Evolutionary conservation across 75 land plant genomes (phyloP), one percentile per base, ranked within the genome.

Genomic region (Cupressus sempervirens): DNA sequence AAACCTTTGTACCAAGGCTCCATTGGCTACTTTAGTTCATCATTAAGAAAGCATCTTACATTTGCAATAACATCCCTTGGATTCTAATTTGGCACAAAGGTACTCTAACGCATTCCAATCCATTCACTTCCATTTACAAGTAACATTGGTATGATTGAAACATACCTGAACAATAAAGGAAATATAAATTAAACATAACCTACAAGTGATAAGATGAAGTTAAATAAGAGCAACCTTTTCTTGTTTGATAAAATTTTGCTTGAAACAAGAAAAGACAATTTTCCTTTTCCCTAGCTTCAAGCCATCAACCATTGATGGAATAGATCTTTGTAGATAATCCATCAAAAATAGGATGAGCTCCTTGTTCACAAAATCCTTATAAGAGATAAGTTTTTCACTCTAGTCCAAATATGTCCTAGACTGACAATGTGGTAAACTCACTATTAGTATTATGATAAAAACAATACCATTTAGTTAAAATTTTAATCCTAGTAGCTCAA

Each of bases 81-180:
- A 67, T 96, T 98, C 52, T 96, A 98, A 56, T 98, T 98, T 8
- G 99, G 99, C 50, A 98, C 89, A 83, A 90, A 96, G 76, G 99
- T 90, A 79, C 99, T 98, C 99, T 98, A 98, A 1, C 99, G 98
- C 54, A 98, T 98, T 30, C 99, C 99, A 83, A 98, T 98, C 45
- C 99, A 98, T 89, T 98, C 99, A 91, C 98, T 94, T 85, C 99
- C 99, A 86, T 98, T 98, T 29, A 96, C 97, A 35, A 98, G 93
- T 79, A 98, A 97, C 90, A 89, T 87, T 10, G 99, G 99, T 14
- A 98, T 91, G 40, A 94, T 90, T 18, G 99, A 98, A 81, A 90
- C 84, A 67, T 96, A 98, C 99, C 99, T 97, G 86, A 32, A 36
- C n/a, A 48, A 26, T 41, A 83, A 29, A n/a, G 46, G 26, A 36